Evolutionary conservation across 257 asterid genomes (phyloP), one percentile per base, ranked within the genome.

Genomic region (Ballota nigra): DNA sequence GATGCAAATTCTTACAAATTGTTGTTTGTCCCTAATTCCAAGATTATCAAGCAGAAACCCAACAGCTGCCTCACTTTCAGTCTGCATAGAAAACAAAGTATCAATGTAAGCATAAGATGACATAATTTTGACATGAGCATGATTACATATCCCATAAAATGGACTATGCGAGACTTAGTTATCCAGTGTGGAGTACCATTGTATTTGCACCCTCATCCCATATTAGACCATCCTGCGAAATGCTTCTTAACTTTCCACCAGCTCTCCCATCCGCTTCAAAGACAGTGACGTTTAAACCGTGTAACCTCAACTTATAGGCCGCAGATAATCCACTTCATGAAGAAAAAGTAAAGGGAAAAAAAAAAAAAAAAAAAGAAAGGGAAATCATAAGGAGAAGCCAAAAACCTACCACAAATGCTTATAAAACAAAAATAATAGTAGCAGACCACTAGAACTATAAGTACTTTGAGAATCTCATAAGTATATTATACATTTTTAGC

Each of bases 121-220:
- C 26, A 29, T 8, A 20, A 43, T 70, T 45, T 64, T 18, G 56
- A 36, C 28, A 15, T 64, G 60, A 68, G 58, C 43, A 58, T 36
- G 66, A 70, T 18, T 52, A 19, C n/a, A 31, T 53, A 34, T 71
- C 67, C 78, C 64, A n/a, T 12, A 66, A 60, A 75, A 71, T 22
- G 72, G 63, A 53, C 13, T 38, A 40, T 20, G 22, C 19, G 36
- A 70, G 36, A 60, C 68, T 66, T 10, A 12, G 77, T 65, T 29
- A 26, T 71, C 67, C 36, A 63, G 8, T 28, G 15, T 9, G 69
- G 34, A 63, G 52, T 71, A 92, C 98, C 98, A 93, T 93, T 71
- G 98, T 90, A 80, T 93, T 93, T 15, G 98, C 98, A 28, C 98
- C 98, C 78, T 93, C 96, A 47, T 93, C 98, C 97, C 98, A 93